Conservation (phyloP, 345 rosid species). For the Microthlaspi erraticum region DNA sequence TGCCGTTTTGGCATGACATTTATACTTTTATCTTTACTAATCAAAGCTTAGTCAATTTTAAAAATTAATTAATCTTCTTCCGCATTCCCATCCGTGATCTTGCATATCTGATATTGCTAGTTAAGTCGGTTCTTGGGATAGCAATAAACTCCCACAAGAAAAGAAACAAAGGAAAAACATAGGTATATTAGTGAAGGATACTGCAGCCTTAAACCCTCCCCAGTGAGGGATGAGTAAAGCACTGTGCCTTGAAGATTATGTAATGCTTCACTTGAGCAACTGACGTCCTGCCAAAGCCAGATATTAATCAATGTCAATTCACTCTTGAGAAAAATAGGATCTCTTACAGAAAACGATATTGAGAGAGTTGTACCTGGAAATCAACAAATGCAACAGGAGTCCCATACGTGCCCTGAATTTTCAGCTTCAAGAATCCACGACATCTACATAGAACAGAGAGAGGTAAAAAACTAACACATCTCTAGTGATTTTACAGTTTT, state of each 20-base stretch:
- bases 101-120: conserved; percentile 62
- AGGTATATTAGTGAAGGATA: conserved; percentile 59
- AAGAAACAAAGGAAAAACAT: conserved; percentile 14
- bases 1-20: conserved; percentile 23
- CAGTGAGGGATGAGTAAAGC: conserved; percentile 69
- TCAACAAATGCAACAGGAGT: conserved; percentile 90
- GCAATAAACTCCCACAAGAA: conserved; percentile 20
- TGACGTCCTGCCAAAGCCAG: conserved; percentile 62
- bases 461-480: conserved; percentile 21
- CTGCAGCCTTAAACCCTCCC: conserved; percentile 84
- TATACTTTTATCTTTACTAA: conserved; percentile 22
- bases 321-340: neutral
- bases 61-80: conserved; percentile 44
- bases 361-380: conserved; percentile 62
- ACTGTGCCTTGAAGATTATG: conserved; percentile 75
- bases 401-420: conserved; percentile 83
- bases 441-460: conserved; percentile 52
- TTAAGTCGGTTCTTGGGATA: conserved; percentile 46
- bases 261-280: conserved; percentile 73
- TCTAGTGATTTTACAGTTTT: neutral
- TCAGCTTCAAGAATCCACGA: conserved; percentile 83
- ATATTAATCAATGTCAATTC: conserved; percentile 13
- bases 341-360: conserved; percentile 7
- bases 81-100: conserved; percentile 89
- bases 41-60: conserved; percentile 8